These are phyloP conservation scores for Myxozyma kluyveri DNA, from an alignment of 805 yeast species.

Conservation along the genomic window DNA sequence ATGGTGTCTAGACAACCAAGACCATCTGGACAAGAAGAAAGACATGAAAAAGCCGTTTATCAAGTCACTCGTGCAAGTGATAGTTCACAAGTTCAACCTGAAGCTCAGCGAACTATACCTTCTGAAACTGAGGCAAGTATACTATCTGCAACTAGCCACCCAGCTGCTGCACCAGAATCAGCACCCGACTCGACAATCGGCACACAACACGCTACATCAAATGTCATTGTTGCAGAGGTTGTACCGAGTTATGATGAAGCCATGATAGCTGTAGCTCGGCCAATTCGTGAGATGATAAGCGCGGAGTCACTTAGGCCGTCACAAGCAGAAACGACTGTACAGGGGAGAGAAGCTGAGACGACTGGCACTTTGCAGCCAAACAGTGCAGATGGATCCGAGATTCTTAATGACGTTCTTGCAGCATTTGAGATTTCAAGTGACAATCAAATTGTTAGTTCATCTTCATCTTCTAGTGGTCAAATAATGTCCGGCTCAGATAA, in stretches of 20 bases:
- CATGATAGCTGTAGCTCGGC: constrained; percentile 4
- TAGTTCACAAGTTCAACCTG: neutral
- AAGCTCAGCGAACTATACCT: neutral
- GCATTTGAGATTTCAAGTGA: no score
- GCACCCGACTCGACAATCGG: neutral
- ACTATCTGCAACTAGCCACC: neutral
- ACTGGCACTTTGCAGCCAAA: no score
- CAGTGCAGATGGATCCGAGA: no score
- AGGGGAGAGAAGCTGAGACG: no score
- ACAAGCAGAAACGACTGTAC: no score
- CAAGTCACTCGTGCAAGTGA: neutral
- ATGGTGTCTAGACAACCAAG: neutral
- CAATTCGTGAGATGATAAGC: neutral
- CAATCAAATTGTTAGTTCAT: no score
- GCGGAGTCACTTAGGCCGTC: no score
- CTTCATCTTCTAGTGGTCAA: no score
- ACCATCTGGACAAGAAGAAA: neutral
- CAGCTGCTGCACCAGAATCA: neutral
- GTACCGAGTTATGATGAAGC: constrained; percentile 22
- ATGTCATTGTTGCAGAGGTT: constrained; percentile 10
- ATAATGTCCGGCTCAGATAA: no score
- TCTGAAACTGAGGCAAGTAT: neutral
- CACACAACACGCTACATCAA: neutral
- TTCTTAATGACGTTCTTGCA: no score
- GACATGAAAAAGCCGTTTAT: neutral